A percentile compares a stretch with the other conserved stretches of the same genome.
Conservation (phyloP, 805 yeast species). For the Groenewaldozyma tartarivorans region DNA sequence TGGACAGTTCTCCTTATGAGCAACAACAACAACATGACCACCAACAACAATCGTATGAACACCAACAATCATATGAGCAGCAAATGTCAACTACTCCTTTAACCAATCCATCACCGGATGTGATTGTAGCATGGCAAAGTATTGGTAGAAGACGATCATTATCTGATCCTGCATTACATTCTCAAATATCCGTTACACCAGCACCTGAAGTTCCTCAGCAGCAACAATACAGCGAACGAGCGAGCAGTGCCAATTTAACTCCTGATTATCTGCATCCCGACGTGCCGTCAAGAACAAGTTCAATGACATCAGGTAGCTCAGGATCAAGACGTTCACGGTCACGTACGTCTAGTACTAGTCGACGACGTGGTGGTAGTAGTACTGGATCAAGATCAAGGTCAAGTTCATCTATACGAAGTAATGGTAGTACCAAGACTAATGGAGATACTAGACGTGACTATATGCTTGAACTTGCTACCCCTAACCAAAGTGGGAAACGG, state of each 20-base stretch:
- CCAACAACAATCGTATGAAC: too few relatives aligned
- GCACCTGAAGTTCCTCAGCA: too few relatives aligned
- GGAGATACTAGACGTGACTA: constrained; percentile 37
- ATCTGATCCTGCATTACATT: too few relatives aligned
- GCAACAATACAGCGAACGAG: too few relatives aligned
- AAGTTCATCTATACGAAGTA: constrained; percentile 4
- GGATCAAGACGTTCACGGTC: constrained; percentile 5
- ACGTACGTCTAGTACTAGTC: constrained; percentile 1
- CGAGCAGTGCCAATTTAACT: not conserved
- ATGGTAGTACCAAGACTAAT: constrained; percentile 7
- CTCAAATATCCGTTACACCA: too few relatives aligned
- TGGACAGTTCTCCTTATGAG: not conserved
- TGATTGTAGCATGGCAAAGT: not conserved
- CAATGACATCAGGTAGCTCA: constrained; percentile 2
- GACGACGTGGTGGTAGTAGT: too few relatives aligned
- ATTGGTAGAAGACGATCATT: too few relatives aligned
- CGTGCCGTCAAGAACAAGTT: not conserved
- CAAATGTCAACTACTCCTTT: not conserved
- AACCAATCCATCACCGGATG: not conserved
- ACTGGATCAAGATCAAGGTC: too few relatives aligned
- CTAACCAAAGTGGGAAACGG: constrained; percentile 43
- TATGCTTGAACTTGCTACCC: constrained; percentile 56
- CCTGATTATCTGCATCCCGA: not conserved
- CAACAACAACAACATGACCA: too few relatives aligned
- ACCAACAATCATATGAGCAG: not conserved